Conservation (phyloP, 345 rosid species). For the Stellera chamaejasme region DNA sequence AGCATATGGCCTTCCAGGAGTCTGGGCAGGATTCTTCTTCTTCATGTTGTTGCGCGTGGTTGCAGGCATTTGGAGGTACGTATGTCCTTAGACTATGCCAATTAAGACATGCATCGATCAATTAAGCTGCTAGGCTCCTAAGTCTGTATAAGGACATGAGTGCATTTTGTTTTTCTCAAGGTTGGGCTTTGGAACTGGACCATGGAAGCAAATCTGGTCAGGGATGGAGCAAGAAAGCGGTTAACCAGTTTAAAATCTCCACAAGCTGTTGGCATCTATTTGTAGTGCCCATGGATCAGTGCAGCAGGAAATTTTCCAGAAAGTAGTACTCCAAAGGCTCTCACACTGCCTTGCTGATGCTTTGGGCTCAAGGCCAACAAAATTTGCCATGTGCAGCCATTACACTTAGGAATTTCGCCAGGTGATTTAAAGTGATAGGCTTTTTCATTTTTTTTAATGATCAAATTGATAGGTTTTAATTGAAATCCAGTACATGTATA, state of each 20-base stretch:
- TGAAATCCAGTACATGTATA: too few relatives aligned
- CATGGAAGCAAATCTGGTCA: conserved; percentile 54
- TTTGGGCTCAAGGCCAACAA: not conserved
- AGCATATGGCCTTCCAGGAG: conserved; percentile 62
- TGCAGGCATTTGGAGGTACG: conserved; percentile 88
- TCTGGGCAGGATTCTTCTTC: conserved; percentile 85
- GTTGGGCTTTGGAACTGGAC: conserved; percentile 54
- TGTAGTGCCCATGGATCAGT: not conserved
- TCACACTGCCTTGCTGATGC: not conserved
- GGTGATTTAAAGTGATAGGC: too few relatives aligned
- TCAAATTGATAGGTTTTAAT: too few relatives aligned
- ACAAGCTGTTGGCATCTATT: not conserved
- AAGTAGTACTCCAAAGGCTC: not conserved
- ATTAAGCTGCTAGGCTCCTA: not conserved
- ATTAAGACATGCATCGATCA: conserved; percentile 4
- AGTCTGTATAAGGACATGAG: not conserved
- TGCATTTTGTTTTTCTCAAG: conserved; percentile 19
- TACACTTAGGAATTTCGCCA: not conserved
- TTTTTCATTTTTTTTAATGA: too few relatives aligned
- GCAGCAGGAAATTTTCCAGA: not conserved
- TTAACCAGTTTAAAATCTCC: conserved; percentile 11
- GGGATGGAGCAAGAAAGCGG: conserved; percentile 27
- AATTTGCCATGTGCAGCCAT: not conserved
- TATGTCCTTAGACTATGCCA: conserved; percentile 1
- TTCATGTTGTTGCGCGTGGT: conserved; percentile 82